Evolutionary conservation across 805 yeast species (phyloP), one percentile per base, ranked within the genome.

Genomic region (Blastobotrys chiropterorum): DNA sequence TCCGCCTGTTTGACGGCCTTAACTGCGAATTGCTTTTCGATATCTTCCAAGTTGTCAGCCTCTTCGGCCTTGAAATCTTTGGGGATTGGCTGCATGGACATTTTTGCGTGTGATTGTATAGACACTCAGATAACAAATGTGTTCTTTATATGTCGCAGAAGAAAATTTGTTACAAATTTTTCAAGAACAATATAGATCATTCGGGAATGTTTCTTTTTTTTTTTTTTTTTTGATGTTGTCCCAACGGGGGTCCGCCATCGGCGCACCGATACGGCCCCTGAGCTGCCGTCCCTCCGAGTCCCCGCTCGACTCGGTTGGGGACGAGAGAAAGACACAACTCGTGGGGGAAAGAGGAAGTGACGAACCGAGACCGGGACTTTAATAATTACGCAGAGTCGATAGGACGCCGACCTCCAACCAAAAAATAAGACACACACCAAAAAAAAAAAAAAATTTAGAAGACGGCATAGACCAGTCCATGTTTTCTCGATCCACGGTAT

Each of bases 1-100:
- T 89, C 95, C 53, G 96, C 94, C 68, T 94, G 98, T 69, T 80
- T 83, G 15, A 94, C 99, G 3, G 98, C 99, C 71, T 86, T 88
- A 54, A 94, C 99, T 42, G 99, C 98, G 65, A 94, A 94, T 73
- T 94, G 98, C 77, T 82, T 89, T 71, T 94, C 99, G 64, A 94
- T 89, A 62, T 89, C 96, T 71, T 92, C 98, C 62, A 88, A 76
- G 74, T 94, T 94, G 56, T 94, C 97, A 45, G 99, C 97, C 53
- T 76, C 78, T 64, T 94, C 96, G 16, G 99, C 90, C 63, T 85
- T 80, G 66, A 89, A 88, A 53, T 44, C 38, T 42, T 20, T 43
- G 17, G 30, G 46, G 42, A 15, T 14, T 14, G 16, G 16, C 13
- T 39, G 19, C 8, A 16, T 16, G 13, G 30, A 20, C 46, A 22